These are phyloP conservation scores for Saprolegnia parasitica DNA, from an alignment of 352 stramenopile species.

Conservation along the genomic window DNA sequence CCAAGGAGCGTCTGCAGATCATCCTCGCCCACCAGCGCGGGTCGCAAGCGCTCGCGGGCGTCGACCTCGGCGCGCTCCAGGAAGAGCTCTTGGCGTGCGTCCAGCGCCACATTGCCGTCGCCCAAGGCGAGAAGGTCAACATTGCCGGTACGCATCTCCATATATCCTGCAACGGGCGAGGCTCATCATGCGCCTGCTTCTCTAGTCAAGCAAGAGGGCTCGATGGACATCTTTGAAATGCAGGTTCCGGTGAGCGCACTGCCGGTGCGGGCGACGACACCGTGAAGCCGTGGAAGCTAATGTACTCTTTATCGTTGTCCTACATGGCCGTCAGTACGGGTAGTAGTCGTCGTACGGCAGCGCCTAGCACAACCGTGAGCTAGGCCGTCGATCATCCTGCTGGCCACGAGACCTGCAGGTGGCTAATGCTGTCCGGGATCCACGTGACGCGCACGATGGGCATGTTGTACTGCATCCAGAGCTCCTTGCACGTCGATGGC, in stretches of 20 bases:
- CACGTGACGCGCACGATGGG: constrained; percentile 82
- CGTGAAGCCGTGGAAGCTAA: not conserved
- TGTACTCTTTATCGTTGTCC: constrained; percentile 1
- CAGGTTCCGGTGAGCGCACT: constrained; percentile 72
- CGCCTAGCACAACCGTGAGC: not conserved
- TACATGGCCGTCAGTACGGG: constrained; percentile 48
- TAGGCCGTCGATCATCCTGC: not conserved
- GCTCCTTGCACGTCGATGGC: constrained; percentile 44
- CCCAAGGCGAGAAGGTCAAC: constrained; percentile 84
- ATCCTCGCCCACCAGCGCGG: constrained; percentile 84
- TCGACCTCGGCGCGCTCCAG: constrained; percentile 74
- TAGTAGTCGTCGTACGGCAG: constrained; percentile 85
- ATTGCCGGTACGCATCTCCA: constrained; percentile 54
- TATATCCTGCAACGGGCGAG: not conserved
- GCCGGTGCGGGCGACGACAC: not conserved
- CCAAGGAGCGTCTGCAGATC: constrained; percentile 86
- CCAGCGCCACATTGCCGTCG: constrained; percentile 82
- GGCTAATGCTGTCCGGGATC: constrained; percentile 85
- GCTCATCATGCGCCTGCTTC: not conserved
- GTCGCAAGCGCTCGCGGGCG: constrained; percentile 74
- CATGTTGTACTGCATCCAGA: constrained; percentile 66
- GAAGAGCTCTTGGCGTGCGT: constrained; percentile 81
- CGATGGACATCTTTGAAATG: constrained; percentile 89
- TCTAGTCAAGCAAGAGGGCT: constrained; percentile 80
- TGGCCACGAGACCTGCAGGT: constrained; percentile 47